Conservation (phyloP, 306 rosid species). For the Quercus suber region DNA sequence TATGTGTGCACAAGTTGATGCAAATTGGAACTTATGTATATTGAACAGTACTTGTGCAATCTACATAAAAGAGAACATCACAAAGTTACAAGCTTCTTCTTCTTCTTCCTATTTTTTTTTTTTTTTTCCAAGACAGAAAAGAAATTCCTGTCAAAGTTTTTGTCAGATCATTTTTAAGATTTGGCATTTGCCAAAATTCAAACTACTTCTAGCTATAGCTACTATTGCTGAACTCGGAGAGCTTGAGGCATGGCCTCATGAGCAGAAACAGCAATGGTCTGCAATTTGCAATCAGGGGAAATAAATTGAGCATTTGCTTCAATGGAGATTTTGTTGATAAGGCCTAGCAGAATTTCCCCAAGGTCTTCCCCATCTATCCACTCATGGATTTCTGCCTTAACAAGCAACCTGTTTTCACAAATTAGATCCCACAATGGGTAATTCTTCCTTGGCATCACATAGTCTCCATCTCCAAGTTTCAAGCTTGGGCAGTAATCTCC, state of each 20-base stretch:
- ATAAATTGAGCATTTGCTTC: conserved; percentile 29
- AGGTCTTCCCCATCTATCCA: conserved; percentile 55
- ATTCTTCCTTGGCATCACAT: conserved; percentile 67
- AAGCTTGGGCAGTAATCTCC: conserved; percentile 67
- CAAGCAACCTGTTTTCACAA: conserved; percentile 33
- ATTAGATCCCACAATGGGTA: conserved; percentile 62
- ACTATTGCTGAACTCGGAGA: conserved; percentile 38
- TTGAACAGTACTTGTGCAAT: no score
- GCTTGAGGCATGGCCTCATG: conserved; percentile 42
- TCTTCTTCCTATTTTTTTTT: not conserved
- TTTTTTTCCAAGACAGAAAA: not conserved
- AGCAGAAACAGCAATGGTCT: conserved; percentile 26
- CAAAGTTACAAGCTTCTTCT: not conserved
- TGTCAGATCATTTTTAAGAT: not conserved
- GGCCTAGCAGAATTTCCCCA: conserved; percentile 23
- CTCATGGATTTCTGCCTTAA: conserved; percentile 56
- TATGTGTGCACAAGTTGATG: no score
- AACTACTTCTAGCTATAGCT: not conserved
- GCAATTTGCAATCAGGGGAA: conserved; percentile 50
- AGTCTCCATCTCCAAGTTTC: conserved; percentile 44
- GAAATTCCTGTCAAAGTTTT: not conserved
- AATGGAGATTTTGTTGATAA: conserved; percentile 31
- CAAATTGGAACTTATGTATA: no score
- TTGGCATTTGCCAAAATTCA: not conserved
- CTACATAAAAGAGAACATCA: not conserved